Conservation (phyloP, 2,329 filamentous ascomycete genomes). For the Colletotrichum liriopes region DNA sequence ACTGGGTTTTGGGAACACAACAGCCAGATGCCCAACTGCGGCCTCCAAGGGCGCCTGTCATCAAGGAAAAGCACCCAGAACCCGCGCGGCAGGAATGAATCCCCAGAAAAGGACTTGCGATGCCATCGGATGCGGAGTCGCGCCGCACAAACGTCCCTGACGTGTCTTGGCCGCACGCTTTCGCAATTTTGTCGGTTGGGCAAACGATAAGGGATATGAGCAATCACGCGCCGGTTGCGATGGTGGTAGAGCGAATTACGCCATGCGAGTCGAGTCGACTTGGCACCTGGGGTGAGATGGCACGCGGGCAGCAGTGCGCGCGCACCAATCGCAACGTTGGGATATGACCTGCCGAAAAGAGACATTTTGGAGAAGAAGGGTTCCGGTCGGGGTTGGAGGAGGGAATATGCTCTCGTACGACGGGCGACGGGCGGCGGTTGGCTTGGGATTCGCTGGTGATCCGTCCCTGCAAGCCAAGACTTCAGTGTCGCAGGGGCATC, state of each 20-base stretch:
- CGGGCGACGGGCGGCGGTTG: background rate
- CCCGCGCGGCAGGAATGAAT: background rate
- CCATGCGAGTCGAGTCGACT: constrained; percentile 7
- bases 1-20: background rate
- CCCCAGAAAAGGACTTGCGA: background rate
- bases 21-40: constrained; percentile 1
- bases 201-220: constrained; percentile 8
- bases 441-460: background rate
- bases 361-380: constrained; percentile 27
- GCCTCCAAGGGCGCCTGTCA: background rate
- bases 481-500: constrained; percentile 9
- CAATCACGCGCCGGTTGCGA: constrained; percentile 27
- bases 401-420: constrained; percentile 13
- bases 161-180: constrained; percentile 30
- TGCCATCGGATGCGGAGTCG: constrained; percentile 14
- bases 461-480: constrained; percentile 22
- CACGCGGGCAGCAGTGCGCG: background rate
- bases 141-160: constrained; percentile 27
- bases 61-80: background rate
- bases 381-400: constrained; percentile 7
- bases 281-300: background rate
- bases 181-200: background rate
- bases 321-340: constrained; percentile 3
- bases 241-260: constrained; percentile 24
- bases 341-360: constrained; percentile 35